These are phyloP conservation scores for Austroboletus sp. DNA, from an alignment of 1,284 basidiomycete genomes.

Conservation along the genomic window DNA sequence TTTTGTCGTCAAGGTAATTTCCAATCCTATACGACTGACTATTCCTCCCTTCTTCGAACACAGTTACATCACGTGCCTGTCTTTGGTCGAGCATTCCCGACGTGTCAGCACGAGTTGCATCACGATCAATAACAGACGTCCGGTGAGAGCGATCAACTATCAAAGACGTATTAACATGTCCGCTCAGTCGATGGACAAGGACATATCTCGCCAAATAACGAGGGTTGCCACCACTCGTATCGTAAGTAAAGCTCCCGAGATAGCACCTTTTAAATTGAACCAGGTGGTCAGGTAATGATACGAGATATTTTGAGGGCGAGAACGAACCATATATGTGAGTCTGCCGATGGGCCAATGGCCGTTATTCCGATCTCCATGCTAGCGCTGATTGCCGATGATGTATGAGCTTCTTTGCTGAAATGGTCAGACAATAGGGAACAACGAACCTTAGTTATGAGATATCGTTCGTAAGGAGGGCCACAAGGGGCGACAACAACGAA, in stretches of 20 bases:
- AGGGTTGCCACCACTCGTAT: conserved; percentile 27
- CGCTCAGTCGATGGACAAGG: no score
- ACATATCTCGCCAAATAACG: conserved; percentile 23
- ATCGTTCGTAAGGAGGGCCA: conserved; percentile 30
- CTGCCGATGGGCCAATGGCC: conserved; percentile 9
- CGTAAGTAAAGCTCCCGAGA: conserved; percentile 24
- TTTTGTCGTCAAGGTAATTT: no score
- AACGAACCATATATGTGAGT: conserved; percentile 18
- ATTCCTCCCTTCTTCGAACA: no score
- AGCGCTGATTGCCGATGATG: conserved; percentile 10
- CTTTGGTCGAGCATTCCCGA: no score
- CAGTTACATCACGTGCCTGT: no score
- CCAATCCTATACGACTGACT: no score
- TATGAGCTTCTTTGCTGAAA: neutral
- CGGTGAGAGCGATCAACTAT: no score
- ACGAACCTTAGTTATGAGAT: conserved; percentile 29
- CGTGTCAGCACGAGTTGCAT: no score
- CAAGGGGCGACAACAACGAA: conserved; percentile 29
- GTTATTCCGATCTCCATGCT: conserved; percentile 23
- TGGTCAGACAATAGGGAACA: neutral
- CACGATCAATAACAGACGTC: no score
- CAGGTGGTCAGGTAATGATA: neutral
- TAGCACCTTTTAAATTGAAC: conserved; percentile 15
- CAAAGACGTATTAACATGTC: no score
- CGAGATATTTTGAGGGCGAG: neutral